Conservation (phyloP, 352 stramenopile species). For the Globisporangium okanoganense region DNA sequence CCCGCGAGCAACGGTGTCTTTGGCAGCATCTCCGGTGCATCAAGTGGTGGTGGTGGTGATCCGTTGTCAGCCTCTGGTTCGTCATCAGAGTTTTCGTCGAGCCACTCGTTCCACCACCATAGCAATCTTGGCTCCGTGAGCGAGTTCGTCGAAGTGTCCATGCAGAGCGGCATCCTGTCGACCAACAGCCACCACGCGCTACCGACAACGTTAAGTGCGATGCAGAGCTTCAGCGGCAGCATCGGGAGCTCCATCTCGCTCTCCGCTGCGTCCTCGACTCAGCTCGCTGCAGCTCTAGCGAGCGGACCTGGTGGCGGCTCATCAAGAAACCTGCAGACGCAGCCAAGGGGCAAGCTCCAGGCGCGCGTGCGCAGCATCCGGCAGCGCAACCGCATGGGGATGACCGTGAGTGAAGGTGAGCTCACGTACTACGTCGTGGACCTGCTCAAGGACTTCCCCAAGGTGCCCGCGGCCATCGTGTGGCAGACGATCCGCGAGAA, state of each 20-base stretch:
- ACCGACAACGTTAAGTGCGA: neutral
- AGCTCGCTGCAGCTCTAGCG: neutral
- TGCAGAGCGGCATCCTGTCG: conserved; percentile 26
- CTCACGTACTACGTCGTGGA: conserved; percentile 66
- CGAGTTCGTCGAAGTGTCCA: conserved; percentile 29
- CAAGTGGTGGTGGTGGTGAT: neutral
- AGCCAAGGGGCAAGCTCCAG: conserved; percentile 22
- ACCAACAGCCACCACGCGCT: conserved; percentile 12
- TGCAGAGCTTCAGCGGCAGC: conserved; percentile 1
- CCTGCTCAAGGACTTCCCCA: conserved; percentile 51
- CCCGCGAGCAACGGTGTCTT: neutral
- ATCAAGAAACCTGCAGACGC: neutral
- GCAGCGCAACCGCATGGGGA: conserved; percentile 19
- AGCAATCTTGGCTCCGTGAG: conserved; percentile 6
- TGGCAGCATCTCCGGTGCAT: conserved; percentile 12
- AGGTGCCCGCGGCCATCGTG: conserved; percentile 35
- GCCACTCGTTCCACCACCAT: neutral
- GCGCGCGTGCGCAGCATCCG: conserved; percentile 25
- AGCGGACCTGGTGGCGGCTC: neutral
- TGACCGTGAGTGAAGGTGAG: conserved; percentile 30
- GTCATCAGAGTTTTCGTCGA: neutral
- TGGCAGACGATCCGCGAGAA: conserved; percentile 48
- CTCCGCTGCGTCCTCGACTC: neutral
- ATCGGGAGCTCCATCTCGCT: neutral
- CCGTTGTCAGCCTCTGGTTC: neutral